Percentiles rank a stretch among this genome's conserved stretches.
Conservation (phyloP, 2,329 filamentous ascomycete species). For the Trichoderma pleuroti region DNA sequence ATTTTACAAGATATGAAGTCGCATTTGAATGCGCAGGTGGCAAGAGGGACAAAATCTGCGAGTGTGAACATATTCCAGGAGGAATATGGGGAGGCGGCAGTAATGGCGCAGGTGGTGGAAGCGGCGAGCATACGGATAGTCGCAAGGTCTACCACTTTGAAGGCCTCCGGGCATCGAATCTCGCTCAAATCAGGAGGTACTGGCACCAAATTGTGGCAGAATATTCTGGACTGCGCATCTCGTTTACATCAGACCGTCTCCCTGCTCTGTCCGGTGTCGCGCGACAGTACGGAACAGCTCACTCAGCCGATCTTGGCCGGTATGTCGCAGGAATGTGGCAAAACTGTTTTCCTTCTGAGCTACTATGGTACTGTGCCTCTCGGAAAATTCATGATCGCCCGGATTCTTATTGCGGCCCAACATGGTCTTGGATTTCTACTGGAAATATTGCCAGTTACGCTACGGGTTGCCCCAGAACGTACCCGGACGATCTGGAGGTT, state of each 20-base stretch:
- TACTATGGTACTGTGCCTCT: constrained; percentile 10
- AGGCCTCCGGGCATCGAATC: not conserved
- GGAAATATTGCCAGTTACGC: not conserved
- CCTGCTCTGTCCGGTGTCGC: constrained; percentile 16
- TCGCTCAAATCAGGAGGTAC: not conserved
- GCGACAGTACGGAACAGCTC: constrained; percentile 14
- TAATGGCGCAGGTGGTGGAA: not conserved
- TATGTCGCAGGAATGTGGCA: constrained; percentile 19
- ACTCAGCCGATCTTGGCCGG: not conserved
- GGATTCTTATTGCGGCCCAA: constrained; percentile 11
- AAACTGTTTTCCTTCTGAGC: constrained; percentile 1
- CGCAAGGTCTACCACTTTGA: constrained; percentile 6
- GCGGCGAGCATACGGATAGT: not conserved
- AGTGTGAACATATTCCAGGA: constrained; percentile 4
- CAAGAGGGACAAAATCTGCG: constrained; percentile 6
- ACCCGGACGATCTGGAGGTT: constrained; percentile 4
- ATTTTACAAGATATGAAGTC: constrained; percentile 13
- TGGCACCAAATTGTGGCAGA: constrained; percentile 17
- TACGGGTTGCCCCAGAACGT: not conserved
- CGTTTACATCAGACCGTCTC: constrained; percentile 16
- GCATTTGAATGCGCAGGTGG: constrained; percentile 7
- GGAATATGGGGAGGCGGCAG: constrained; percentile 8
- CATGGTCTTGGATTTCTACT: constrained; percentile 16
- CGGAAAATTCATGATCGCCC: not conserved
- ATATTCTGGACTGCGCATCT: constrained; percentile 14